Base-by-base conservation (phyloP, 73 alveolate species). In the Symbiodinium natans region DNA sequence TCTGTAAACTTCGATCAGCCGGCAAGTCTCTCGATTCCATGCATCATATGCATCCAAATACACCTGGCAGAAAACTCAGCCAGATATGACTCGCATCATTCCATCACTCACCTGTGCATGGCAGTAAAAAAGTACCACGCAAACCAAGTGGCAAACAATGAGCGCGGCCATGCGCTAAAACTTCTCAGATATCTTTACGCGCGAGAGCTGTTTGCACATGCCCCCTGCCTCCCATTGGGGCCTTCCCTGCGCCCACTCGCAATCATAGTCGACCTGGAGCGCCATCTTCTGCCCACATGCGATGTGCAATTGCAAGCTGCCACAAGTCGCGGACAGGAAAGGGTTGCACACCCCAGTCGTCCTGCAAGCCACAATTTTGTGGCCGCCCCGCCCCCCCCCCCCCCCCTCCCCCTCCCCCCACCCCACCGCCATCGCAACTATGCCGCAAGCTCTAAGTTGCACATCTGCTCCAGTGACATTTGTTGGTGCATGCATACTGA, bases 31-130 rank as follows among this genome's bases (percentile, higher is more conserved):
- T 25, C 80, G 74, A 10, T 41, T 59, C 97, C 97, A 90, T 3
- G 97, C 97, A 15, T 90, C 97, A 90, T 90, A 90, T n/a, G 97
- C 87, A 41, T 90, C 97, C 71, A 90, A n/a, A 31, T 90, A 90
- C 6, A 90, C 97, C 95, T 89, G 86, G 27, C 63, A 1, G 71
- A 23, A 15, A 5, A 52, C 17, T 52, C n/a, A n/a, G n/a, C n/a
- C n/a, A n/a, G n/a, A n/a, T n/a, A n/a, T n/a, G n/a, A n/a, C n/a
- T n/a, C n/a, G n/a, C n/a, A n/a, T n/a, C n/a, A n/a, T n/a, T n/a
- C n/a, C n/a, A n/a, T n/a, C n/a, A n/a, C n/a, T n/a, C n/a, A n/a
- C n/a, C n/a, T n/a, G n/a, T n/a, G n/a, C n/a, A n/a, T n/a, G n/a
- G n/a, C n/a, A n/a, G n/a, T n/a, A n/a, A n/a, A n/a, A n/a, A n/a